Conservation (phyloP, 495 filamentous ascomycete species). For the Tuber calosporum region DNA sequence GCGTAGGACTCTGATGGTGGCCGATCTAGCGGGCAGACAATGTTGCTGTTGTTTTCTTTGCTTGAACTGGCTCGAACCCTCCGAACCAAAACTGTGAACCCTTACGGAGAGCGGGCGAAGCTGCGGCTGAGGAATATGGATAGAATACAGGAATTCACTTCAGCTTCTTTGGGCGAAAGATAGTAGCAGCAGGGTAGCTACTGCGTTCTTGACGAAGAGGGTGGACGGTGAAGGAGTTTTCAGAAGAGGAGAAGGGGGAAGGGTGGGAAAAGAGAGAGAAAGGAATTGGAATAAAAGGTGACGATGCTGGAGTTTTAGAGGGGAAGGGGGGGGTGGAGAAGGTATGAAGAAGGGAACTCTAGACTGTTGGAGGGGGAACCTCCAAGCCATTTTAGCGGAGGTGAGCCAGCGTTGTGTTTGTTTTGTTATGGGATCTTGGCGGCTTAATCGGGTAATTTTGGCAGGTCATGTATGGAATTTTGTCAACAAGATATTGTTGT, state of each 20-base stretch:
- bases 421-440: conserved; percentile 34
- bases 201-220: background rate
- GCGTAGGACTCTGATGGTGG: conserved; percentile 26
- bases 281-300: conserved; percentile 1
- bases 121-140: background rate
- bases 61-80: background rate
- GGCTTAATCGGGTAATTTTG: conserved; percentile 9
- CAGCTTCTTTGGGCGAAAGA: background rate
- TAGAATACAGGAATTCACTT: background rate
- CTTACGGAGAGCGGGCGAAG: conserved; percentile 21
- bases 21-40: background rate
- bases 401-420: conserved; percentile 28
- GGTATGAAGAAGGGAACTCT: conserved; percentile 13
- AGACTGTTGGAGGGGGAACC: conserved; percentile 22
- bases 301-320: conserved; percentile 9
- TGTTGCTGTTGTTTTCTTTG: background rate
- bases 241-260: background rate
- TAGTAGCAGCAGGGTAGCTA: background rate
- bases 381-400: conserved; percentile 35
- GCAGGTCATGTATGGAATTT: conserved; percentile 19
- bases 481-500: conserved; percentile 3
- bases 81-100: conserved; percentile 2
- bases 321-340: conserved; percentile 7
- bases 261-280: background rate
- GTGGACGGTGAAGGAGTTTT: background rate